Evolutionary conservation across 2,329 filamentous ascomycete species (phyloP).

Genomic region (Arthrocladium fulminans): DNA sequence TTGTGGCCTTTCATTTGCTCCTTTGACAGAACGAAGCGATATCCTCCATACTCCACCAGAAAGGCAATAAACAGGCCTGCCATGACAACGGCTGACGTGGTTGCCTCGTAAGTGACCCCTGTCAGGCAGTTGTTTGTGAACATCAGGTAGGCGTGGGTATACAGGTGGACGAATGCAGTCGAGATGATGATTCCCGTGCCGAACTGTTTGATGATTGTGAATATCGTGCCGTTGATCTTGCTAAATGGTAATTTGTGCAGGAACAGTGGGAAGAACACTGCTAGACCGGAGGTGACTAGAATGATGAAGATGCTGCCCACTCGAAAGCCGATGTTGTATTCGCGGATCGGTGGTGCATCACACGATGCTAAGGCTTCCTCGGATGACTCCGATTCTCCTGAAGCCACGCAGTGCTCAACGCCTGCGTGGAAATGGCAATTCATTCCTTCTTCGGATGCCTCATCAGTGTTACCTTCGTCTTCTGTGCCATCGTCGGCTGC

Average conservation of each 20-base stretch:
- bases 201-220: slow-evolving; percentile 58
- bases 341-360: slow-evolving; percentile 29
- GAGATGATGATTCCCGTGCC: slow-evolving; percentile 34
- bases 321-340: slow-evolving; percentile 60
- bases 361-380: slow-evolving; percentile 18
- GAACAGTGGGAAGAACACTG: slow-evolving; percentile 60
- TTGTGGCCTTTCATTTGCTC: neutral
- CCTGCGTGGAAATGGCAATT: slow-evolving; percentile 50
- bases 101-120: slow-evolving; percentile 57
- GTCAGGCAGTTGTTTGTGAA: slow-evolving; percentile 63
- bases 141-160: slow-evolving; percentile 64
- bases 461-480: slow-evolving; percentile 25
- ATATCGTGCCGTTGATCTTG: slow-evolving; percentile 40
- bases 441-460: slow-evolving; percentile 24
- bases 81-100: slow-evolving; percentile 62
- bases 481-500: slow-evolving; percentile 23
- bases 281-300: slow-evolving; percentile 57
- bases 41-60: slow-evolving; percentile 58
- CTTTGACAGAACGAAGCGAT: slow-evolving; percentile 43
- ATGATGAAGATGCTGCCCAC: slow-evolving; percentile 66
- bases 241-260: slow-evolving; percentile 49
- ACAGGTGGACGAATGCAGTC: slow-evolving; percentile 43
- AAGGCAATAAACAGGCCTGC: slow-evolving; percentile 66
- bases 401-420: slow-evolving; percentile 46
- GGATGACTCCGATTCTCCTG: slow-evolving; percentile 32